Conservation (phyloP, 2,329 filamentous ascomycete species). For the Claviceps quebecensis region DNA sequence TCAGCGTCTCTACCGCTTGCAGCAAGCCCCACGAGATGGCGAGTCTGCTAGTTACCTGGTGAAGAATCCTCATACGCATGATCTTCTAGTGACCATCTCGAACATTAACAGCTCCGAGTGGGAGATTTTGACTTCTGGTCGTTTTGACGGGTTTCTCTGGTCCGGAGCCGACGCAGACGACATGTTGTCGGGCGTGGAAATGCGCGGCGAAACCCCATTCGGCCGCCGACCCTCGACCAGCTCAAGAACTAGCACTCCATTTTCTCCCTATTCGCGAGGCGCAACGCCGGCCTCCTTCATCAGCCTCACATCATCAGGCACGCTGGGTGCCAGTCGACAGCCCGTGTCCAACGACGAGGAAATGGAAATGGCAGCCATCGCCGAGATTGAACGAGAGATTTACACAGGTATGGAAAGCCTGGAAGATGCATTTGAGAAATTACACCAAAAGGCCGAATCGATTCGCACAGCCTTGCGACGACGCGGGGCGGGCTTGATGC, state of each 20-base stretch:
- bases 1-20: conserved; percentile 70
- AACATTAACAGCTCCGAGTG: conserved; percentile 88
- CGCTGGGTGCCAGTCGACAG: conserved; percentile 28
- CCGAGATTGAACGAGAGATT: conserved; percentile 86
- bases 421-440: conserved; percentile 82
- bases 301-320: conserved; percentile 37
- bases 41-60: conserved; percentile 78
- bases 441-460: conserved; percentile 73
- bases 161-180: conserved; percentile 66
- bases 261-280: conserved; percentile 38
- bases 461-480: conserved; percentile 70
- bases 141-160: conserved; percentile 92
- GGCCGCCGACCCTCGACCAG: conserved; percentile 21
- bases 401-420: conserved; percentile 88
- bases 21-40: conserved; percentile 62
- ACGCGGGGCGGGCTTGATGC: conserved; percentile 62
- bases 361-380: conserved; percentile 76
- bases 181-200: conserved; percentile 29
- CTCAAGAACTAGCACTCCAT: conserved; percentile 34
- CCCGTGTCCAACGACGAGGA: conserved; percentile 85
- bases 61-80: conserved; percentile 68
- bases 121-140: conserved; percentile 87
- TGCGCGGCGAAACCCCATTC: conserved; percentile 40
- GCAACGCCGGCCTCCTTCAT: conserved; percentile 45
- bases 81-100: conserved; percentile 72